A percentile compares a stretch with the other conserved stretches of the same genome.
Evolutionary conservation across 2,329 filamentous ascomycete genomes (phyloP).

Genomic region (Penicillium sp.): DNA sequence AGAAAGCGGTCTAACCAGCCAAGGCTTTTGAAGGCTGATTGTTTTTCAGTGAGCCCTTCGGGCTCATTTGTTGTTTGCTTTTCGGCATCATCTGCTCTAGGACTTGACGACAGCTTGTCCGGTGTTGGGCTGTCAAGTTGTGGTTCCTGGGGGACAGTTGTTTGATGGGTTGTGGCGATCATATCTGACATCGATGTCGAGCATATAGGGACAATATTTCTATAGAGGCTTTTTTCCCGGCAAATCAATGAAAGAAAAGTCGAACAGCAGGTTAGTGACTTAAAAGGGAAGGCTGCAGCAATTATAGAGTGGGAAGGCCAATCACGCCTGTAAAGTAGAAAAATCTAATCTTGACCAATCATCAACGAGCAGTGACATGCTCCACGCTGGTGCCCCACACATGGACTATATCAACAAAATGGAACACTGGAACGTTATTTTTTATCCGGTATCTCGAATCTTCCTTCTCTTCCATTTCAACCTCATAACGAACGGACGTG

Average conservation of each 20-base stretch:
- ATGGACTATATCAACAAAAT: neutral
- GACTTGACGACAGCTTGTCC: neutral
- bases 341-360: neutral
- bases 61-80: conserved; percentile 6
- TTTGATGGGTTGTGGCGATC: neutral
- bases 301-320: neutral
- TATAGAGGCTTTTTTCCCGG: neutral
- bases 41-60: neutral
- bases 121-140: neutral
- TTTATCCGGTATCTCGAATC: too few species aligned
- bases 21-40: conserved; percentile 7
- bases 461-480: neutral
- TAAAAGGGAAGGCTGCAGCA: neutral
- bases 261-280: neutral
- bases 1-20: conserved; percentile 59
- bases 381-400: neutral
- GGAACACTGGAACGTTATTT: neutral
- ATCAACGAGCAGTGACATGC: neutral
- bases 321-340: neutral
- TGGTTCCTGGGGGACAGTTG: neutral
- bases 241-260: neutral
- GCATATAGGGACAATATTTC: neutral
- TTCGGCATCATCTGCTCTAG: conserved; percentile 5
- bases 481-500: neutral
- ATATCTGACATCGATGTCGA: neutral